Evolutionary conservation across 2,329 filamentous ascomycete species (phyloP), one percentile per base, ranked within the genome.

Genomic region (Plectosphaerella sp.): DNA sequence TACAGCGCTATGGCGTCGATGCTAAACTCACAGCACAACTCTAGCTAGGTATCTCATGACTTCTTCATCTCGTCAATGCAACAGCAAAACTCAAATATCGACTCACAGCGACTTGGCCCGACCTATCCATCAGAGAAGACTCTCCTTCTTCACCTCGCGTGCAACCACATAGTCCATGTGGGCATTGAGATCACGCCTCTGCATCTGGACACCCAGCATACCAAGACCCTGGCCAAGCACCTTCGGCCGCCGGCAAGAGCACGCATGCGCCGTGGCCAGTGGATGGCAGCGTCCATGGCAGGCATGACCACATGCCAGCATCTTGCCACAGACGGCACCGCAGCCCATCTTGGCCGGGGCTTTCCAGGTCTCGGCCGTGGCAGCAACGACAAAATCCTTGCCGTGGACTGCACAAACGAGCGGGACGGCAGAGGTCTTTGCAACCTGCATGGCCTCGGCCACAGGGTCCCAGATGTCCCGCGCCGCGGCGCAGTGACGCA

Each of bases 381-480:
- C 43, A 8, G 14, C 14, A n/a, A 48, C 14, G 9, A 8, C 3
- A 9, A 48, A 12, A 9, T 9, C 25, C 33, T 22, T 37, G 14
- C 33, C 33, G 24, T 48, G 46, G 9, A 15, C 6, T 8, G 18
- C 28, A 28, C 46, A 48, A 6, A 36, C 28, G 15, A 48, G 18
- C 46, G 46, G 46, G 8, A 45, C 28, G 36, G 24, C n/a, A 7
- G 10, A 5, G 2, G 3, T 36, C 28, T 28, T 45, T n/a, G 11
- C 16, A 14, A 35, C 43, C 45, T 59, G 58, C 68, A 80, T 69
- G 24, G 76, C 71, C 3, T 69, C 64, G 3, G 73, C 62, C 15
- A 85, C 71, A 22, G 74, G 64, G 42, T 65, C 69, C 82, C 82
- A 87, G 5, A 81, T 71, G 2, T 63, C 64, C 55, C 20, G 50